Evolutionary conservation across 495 filamentous ascomycete species (phyloP).

Genomic region (Tuber indicum): DNA sequence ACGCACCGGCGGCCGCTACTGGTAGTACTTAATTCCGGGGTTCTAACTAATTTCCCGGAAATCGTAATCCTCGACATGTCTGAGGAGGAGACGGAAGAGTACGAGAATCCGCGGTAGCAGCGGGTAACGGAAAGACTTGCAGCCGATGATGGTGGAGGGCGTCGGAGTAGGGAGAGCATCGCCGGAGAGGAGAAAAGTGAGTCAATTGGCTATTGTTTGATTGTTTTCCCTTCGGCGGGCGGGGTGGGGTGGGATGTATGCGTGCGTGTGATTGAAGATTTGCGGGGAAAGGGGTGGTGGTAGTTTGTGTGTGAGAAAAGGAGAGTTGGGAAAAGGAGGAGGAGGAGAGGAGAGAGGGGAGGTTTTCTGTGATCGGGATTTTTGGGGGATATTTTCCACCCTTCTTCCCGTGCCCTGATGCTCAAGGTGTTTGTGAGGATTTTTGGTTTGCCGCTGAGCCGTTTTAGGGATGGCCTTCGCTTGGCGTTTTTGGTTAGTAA

Average conservation of each 20-base stretch:
- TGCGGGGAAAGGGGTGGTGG: background rate
- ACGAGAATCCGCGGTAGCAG: conserved; percentile 14
- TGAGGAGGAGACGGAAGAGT: background rate
- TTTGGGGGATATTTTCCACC: background rate
- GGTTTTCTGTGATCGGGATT: background rate
- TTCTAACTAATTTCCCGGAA: conserved; percentile 10
- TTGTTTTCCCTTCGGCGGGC: background rate
- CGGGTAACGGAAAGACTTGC: background rate
- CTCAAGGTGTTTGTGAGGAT: background rate
- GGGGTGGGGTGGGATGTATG: background rate
- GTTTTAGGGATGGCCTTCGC: background rate
- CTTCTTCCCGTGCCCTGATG: background rate
- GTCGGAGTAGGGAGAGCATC: conserved; percentile 27
- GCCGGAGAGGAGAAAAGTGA: background rate
- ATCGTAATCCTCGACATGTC: conserved; percentile 19
- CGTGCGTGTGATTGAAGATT: background rate
- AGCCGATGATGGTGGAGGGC: background rate
- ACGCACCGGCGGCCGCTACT: conserved; percentile 17
- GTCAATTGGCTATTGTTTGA: background rate
- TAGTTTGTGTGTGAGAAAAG: background rate
- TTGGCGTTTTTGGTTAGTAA: background rate
- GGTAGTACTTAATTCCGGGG: conserved; percentile 21
- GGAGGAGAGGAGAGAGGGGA: background rate
- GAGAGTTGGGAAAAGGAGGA: background rate
- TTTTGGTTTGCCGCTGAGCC: background rate